phyloP scores from a whole-genome alignment of 257 asterid genomes.

The Apocynum venetum region DNA sequence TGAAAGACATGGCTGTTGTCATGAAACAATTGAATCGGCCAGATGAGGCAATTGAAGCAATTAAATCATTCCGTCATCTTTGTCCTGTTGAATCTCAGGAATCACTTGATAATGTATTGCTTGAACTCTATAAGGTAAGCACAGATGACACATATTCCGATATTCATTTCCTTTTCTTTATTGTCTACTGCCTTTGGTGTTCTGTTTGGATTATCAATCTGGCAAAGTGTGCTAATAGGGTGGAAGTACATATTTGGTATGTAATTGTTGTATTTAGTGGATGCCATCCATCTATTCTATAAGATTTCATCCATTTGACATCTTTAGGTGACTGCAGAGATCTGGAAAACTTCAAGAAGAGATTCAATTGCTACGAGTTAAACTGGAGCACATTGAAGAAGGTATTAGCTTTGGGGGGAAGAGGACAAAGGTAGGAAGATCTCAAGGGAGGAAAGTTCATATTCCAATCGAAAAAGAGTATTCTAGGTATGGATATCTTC shows the following conservation, averaged over 20 bases:
- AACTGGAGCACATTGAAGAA: conserved; percentile 68
- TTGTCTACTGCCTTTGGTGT: background rate
- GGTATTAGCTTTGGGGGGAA: conserved; percentile 67
- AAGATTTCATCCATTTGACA: background rate
- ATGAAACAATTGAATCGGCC: conserved; percentile 84
- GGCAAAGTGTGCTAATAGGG: background rate
- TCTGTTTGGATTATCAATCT: background rate
- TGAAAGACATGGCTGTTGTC: conserved; percentile 95
- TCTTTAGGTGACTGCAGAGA: conserved; percentile 42
- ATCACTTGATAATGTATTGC: conserved; percentile 76
- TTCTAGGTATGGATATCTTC: conserved; percentile 46
- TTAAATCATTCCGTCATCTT: conserved; percentile 89
- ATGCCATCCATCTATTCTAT: background rate
- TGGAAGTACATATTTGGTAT: background rate
- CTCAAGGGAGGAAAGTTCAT: conserved; percentile 77
- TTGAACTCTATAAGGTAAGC: conserved; percentile 74
- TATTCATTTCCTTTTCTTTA: background rate
- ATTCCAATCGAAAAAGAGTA: conserved; percentile 81
- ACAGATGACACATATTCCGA: background rate
- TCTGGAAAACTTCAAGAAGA: conserved; percentile 77
- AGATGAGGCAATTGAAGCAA: conserved; percentile 94
- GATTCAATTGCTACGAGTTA: conserved; percentile 55
- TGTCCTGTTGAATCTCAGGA: conserved; percentile 81
- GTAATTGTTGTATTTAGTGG: background rate
- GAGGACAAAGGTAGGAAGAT: conserved; percentile 73